Percentiles rank a stretch among this genome's conserved stretches.
Conservation (phyloP, 495 filamentous ascomycete genomes). For the Neurospora hispaniola region DNA sequence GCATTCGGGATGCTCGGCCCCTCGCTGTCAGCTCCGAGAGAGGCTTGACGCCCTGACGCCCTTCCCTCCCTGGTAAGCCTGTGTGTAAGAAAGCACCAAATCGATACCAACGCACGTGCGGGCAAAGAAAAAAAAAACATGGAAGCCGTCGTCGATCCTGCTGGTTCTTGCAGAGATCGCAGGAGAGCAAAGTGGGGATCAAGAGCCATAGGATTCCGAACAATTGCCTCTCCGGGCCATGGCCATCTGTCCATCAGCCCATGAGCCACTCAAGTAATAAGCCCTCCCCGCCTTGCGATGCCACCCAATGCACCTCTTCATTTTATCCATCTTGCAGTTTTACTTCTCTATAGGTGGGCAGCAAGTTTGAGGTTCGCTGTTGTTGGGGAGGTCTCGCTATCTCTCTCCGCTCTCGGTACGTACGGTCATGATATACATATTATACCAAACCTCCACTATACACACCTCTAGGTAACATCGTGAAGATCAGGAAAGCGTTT, state of each 20-base stretch:
- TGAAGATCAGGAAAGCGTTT: background rate
- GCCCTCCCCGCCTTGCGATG: background rate
- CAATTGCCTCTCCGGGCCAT: background rate
- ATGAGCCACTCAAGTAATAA: background rate
- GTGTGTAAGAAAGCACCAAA: background rate
- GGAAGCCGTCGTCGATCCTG: background rate
- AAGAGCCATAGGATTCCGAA: background rate
- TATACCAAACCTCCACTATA: background rate
- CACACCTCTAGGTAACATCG: background rate
- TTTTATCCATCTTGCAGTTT: background rate
- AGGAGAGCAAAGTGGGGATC: background rate
- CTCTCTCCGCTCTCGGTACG: background rate
- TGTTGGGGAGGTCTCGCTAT: background rate
- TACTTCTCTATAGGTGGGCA: background rate
- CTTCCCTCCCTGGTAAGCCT: background rate
- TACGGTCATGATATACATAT: background rate
- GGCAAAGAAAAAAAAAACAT: background rate
- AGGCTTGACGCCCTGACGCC: background rate
- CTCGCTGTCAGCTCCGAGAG: background rate
- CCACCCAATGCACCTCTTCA: background rate
- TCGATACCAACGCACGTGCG: background rate
- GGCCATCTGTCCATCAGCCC: background rate
- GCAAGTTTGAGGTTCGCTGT: background rate
- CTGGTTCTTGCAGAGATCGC: background rate
- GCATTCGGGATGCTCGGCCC: background rate